Evolutionary conservation across 2,329 filamentous ascomycete species (phyloP).

Genomic region (Fragosphaeria purpurea): DNA sequence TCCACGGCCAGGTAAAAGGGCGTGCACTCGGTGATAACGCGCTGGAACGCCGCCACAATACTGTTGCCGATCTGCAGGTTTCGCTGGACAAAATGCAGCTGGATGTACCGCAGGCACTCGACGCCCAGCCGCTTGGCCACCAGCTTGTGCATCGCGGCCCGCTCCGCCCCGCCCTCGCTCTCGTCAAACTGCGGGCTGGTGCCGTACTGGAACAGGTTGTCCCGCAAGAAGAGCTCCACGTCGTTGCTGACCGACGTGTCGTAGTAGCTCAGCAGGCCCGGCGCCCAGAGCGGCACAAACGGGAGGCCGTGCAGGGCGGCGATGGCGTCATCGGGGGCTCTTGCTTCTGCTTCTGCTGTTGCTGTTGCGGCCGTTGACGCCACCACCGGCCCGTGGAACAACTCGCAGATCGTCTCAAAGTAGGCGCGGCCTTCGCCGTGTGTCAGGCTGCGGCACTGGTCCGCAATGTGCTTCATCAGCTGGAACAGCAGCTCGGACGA

Average conservation of each 20-base stretch:
- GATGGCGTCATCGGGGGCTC: background rate
- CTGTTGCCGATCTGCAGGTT: constrained; percentile 31
- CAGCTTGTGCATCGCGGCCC: constrained; percentile 22
- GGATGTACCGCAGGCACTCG: constrained; percentile 35
- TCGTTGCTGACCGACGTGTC: constrained; percentile 31
- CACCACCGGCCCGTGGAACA: constrained; percentile 18
- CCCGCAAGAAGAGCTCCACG: constrained; percentile 34
- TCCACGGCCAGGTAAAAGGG: constrained; percentile 25
- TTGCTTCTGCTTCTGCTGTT: too few relatives aligned
- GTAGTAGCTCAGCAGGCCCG: constrained; percentile 37
- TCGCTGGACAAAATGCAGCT: constrained; percentile 34
- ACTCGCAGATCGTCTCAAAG: constrained; percentile 31
- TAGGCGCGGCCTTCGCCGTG: constrained; percentile 39
- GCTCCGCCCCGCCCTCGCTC: constrained; percentile 20
- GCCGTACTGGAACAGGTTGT: constrained; percentile 31
- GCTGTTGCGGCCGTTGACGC: background rate
- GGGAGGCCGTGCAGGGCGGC: constrained; percentile 14
- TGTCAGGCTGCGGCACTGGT: constrained; percentile 34
- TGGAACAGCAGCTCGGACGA: constrained; percentile 23
- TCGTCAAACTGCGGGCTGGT: constrained; percentile 19
- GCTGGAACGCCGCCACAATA: constrained; percentile 31
- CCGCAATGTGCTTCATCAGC: constrained; percentile 33
- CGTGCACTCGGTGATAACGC: constrained; percentile 32
- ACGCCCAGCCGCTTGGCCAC: constrained; percentile 32
- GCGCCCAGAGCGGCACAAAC: constrained; percentile 38